Percentiles rank a stretch among this genome's conserved stretches.
Evolutionary conservation across 2,329 filamentous ascomycete genomes (phyloP).

Genomic region (Elsinoe fawcettii): DNA sequence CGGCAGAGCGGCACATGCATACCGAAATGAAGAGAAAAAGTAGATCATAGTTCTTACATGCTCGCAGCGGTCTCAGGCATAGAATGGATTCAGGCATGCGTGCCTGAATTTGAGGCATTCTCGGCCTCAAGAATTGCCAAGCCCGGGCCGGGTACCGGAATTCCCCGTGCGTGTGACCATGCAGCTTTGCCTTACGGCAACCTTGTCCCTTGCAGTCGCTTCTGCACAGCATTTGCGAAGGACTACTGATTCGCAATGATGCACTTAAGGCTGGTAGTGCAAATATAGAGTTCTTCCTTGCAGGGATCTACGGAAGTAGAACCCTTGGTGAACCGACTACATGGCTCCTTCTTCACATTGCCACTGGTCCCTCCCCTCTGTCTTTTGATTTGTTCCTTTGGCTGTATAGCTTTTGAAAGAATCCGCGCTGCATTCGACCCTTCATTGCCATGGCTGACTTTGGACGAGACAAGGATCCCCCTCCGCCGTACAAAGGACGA

Average conservation of each 20-base stretch:
- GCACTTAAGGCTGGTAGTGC: neutral
- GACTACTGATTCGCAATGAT: neutral
- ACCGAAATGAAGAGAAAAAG: too few relatives aligned
- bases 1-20: too few relatives aligned
- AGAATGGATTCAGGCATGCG: neutral
- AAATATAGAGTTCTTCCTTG: neutral
- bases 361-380: too few relatives aligned
- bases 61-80: too few relatives aligned
- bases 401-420: too few relatives aligned
- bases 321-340: neutral
- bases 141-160: too few relatives aligned
- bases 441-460: too few relatives aligned
- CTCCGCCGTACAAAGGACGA: slow-evolving; percentile 26
- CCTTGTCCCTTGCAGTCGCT: too few relatives aligned
- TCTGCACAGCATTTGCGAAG: neutral
- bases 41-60: too few relatives aligned
- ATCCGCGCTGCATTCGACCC: too few relatives aligned
- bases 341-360: neutral
- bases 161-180: too few relatives aligned
- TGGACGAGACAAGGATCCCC: slow-evolving; percentile 12
- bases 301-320: neutral
- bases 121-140: too few relatives aligned
- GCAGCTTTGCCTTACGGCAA: neutral
- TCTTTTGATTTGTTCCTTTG: neutral
- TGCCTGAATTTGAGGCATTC: neutral